These are phyloP conservation scores for Litchi chinensis DNA, from an alignment of 345 rosid genomes.

Conservation along the genomic window DNA sequence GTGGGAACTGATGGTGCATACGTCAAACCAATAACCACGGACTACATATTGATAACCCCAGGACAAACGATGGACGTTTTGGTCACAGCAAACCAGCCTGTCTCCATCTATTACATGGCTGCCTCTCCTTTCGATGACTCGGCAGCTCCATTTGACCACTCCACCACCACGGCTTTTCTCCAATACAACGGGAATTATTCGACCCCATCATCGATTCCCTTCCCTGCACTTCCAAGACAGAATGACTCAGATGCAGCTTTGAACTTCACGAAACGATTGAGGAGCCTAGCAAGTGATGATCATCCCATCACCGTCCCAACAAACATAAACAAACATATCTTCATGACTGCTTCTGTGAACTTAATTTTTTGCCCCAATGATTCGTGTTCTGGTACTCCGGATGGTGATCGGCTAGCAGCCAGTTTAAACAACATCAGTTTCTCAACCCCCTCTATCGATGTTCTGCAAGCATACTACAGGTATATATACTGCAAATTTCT, in stretches of 20 bases:
- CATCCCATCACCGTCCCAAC: slow-evolving; percentile 37
- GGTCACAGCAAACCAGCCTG: slow-evolving; percentile 36
- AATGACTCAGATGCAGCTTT: slow-evolving; percentile 27
- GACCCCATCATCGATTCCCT: slow-evolving; percentile 25
- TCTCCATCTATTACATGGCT: slow-evolving; percentile 34
- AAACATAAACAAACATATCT: slow-evolving; percentile 17
- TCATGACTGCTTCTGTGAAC: slow-evolving; percentile 32
- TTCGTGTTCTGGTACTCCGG: slow-evolving; percentile 11
- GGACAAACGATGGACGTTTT: slow-evolving; percentile 51
- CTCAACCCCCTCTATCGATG: slow-evolving; percentile 21
- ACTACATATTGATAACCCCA: slow-evolving; percentile 42
- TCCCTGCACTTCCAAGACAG: slow-evolving; percentile 31
- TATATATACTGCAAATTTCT: neutral
- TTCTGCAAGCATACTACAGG: slow-evolving; percentile 51
- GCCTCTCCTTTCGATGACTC: slow-evolving; percentile 32
- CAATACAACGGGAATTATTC: slow-evolving; percentile 36
- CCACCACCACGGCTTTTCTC: slow-evolving; percentile 39
- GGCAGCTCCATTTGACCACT: slow-evolving; percentile 21
- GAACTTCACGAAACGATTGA: slow-evolving; percentile 15
- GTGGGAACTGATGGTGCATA: slow-evolving; percentile 38
- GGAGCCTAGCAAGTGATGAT: slow-evolving; percentile 23
- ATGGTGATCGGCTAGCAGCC: slow-evolving; percentile 27
- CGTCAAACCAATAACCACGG: slow-evolving; percentile 19
- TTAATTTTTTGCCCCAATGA: slow-evolving; percentile 18
- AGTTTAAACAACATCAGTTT: slow-evolving; percentile 57